Percentiles rank a stretch among this genome's conserved stretches.
Conservation (phyloP, 768 basidiomycete species). For the Nidularia sp. region DNA sequence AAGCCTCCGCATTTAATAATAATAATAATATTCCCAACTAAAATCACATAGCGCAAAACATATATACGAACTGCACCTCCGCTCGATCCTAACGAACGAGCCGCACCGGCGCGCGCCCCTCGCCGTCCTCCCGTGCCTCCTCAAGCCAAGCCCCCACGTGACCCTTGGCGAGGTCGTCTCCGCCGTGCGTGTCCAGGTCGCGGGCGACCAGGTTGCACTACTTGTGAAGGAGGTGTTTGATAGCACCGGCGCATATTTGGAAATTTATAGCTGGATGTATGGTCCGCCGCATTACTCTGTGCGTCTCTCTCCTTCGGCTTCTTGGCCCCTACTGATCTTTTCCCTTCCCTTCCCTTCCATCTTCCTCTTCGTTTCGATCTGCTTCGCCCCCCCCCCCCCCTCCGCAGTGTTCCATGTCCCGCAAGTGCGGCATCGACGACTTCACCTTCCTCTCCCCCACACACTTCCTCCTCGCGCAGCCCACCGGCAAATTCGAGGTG, state of each 20-base stretch:
- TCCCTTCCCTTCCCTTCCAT: too few relatives aligned
- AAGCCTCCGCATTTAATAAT: slow-evolving; percentile 10
- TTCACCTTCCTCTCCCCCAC: slow-evolving; percentile 45
- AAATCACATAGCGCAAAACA: slow-evolving; percentile 26
- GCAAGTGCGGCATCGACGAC: slow-evolving; percentile 43
- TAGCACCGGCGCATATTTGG: slow-evolving; percentile 36
- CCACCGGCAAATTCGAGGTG: slow-evolving; percentile 43
- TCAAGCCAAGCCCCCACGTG: slow-evolving; percentile 20
- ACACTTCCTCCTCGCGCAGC: slow-evolving; percentile 42
- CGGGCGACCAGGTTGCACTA: slow-evolving; percentile 41
- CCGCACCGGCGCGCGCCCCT: slow-evolving; percentile 41
- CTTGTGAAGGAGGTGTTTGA: slow-evolving; percentile 43
- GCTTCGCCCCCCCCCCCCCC: too few relatives aligned
- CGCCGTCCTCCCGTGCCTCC: slow-evolving; percentile 33
- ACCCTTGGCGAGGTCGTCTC: slow-evolving; percentile 28
- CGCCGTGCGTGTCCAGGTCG: slow-evolving; percentile 42
- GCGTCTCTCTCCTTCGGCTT: slow-evolving; percentile 10
- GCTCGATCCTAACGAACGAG: slow-evolving; percentile 46
- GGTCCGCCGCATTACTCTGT: slow-evolving; percentile 33
- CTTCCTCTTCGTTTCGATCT: too few relatives aligned
- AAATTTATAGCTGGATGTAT: slow-evolving; percentile 49
- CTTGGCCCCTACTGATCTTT: slow-evolving; percentile 1
- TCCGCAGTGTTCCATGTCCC: slow-evolving; percentile 35
- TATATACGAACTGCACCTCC: slow-evolving; percentile 46
- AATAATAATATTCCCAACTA: slow-evolving; percentile 1